Evolutionary conservation across 1,139 yeast genomes (phyloP).

Genomic region (Candida sanyaensis): DNA sequence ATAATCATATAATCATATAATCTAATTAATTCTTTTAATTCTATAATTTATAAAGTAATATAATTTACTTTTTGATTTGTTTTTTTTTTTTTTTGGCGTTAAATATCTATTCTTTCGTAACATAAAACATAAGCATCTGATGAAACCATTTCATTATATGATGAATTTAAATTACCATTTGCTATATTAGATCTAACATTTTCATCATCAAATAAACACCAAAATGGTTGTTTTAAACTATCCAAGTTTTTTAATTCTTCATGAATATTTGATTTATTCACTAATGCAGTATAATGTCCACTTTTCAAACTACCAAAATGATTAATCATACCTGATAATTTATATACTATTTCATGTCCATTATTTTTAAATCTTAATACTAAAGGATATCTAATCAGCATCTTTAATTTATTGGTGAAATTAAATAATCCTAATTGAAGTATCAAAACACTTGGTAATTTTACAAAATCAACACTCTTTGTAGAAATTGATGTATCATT

Average conservation of each 20-base stretch:
- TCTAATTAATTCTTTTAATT: no score
- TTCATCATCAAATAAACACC: conserved; percentile 80
- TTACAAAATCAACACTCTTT: conserved; percentile 60
- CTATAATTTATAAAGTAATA: no score
- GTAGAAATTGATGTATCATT: conserved; percentile 20
- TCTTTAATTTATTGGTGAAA: conserved; percentile 55
- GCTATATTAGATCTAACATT: conserved; percentile 48
- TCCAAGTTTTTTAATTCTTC: conserved; percentile 24
- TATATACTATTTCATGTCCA: conserved; percentile 48
- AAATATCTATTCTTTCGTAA: conserved; percentile 40
- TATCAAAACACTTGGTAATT: conserved; percentile 63
- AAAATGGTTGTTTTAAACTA: conserved; percentile 32
- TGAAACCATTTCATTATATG: conserved; percentile 45
- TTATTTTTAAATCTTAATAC: conserved; percentile 48
- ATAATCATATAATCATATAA: neutral
- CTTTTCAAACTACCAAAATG: conserved; percentile 71
- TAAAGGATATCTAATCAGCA: conserved; percentile 55
- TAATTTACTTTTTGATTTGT: neutral
- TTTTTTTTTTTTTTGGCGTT: neutral
- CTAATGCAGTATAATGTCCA: conserved; percentile 74
- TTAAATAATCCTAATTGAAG: conserved; percentile 62
- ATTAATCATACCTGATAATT: conserved; percentile 61
- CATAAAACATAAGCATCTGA: conserved; percentile 74
- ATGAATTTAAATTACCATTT: conserved; percentile 44
- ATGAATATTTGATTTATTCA: conserved; percentile 48